Evolutionary conservation across 768 basidiomycete species (phyloP).

Genomic region (Hericium alpestre): DNA sequence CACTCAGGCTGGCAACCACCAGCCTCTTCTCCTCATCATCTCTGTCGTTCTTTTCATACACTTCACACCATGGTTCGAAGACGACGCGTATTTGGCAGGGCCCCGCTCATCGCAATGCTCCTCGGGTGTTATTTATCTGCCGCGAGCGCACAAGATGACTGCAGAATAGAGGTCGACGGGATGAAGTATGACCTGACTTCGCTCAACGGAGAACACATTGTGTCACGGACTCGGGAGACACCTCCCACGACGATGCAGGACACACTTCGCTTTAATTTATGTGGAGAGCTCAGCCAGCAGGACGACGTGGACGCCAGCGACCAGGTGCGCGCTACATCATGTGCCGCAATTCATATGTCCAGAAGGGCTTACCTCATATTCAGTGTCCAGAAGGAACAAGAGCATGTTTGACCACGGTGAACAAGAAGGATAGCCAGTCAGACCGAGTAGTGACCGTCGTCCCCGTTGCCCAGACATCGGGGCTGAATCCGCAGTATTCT

Average conservation of each 20-base stretch:
- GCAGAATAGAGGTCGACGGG: slow-evolving; percentile 31
- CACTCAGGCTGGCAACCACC: neutral
- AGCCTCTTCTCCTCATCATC: slow-evolving; percentile 1
- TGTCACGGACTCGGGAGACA: slow-evolving; percentile 40
- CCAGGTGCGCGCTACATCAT: slow-evolving; percentile 42
- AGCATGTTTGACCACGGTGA: slow-evolving; percentile 63
- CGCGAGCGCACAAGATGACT: slow-evolving; percentile 20
- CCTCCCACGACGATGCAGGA: slow-evolving; percentile 60
- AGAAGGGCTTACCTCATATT: neutral
- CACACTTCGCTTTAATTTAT: slow-evolving; percentile 56
- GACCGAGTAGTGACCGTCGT: slow-evolving; percentile 69
- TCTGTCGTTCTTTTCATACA: neutral
- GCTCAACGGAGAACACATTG: slow-evolving; percentile 40
- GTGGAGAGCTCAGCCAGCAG: slow-evolving; percentile 40
- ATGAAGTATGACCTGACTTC: slow-evolving; percentile 50
- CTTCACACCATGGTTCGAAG: neutral
- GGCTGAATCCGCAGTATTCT: slow-evolving; percentile 19
- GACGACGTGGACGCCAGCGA: slow-evolving; percentile 43
- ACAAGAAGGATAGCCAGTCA: slow-evolving; percentile 39
- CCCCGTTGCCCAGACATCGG: slow-evolving; percentile 44
- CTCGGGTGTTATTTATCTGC: slow-evolving; percentile 1
- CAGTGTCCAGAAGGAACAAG: slow-evolving; percentile 64
- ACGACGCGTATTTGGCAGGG: neutral
- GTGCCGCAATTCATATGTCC: neutral
- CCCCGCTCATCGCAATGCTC: slow-evolving; percentile 10